Conservation (phyloP, 306 rosid species). For the Alnus rubra region DNA sequence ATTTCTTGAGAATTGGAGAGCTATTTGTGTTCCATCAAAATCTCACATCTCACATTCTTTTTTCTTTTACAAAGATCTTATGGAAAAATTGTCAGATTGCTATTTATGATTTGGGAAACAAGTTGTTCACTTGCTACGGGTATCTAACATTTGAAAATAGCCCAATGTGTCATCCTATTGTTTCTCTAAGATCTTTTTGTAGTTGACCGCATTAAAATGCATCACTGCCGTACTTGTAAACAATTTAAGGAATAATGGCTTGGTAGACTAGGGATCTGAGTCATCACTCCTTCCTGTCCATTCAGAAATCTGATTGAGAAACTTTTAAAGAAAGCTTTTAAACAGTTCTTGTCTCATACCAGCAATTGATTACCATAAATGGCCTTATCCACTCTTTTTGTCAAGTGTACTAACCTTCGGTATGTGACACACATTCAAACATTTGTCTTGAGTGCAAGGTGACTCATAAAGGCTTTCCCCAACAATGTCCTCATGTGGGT, state of each 20-base stretch:
- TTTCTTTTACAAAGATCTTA: background rate
- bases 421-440: too few species aligned
- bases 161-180: background rate
- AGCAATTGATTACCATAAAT: too few species aligned
- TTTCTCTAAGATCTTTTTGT: background rate
- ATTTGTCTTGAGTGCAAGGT: too few species aligned
- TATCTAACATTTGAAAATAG: background rate
- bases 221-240: background rate
- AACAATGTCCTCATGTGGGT: too few species aligned
- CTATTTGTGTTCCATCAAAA: background rate
- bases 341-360: too few species aligned
- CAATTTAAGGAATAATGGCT: background rate
- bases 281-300: background rate
- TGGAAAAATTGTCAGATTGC: background rate
- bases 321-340: too few species aligned
- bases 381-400: too few species aligned
- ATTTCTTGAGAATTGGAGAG: background rate
- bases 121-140: background rate
- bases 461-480: too few species aligned
- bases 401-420: too few species aligned
- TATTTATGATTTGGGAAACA: background rate
- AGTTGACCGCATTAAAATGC: background rate
- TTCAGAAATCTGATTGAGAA: background rate
- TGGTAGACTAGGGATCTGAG: background rate
- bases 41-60: background rate